Evolutionary conservation across 768 basidiomycete species (phyloP).

Genomic region (Serendipita sp.): DNA sequence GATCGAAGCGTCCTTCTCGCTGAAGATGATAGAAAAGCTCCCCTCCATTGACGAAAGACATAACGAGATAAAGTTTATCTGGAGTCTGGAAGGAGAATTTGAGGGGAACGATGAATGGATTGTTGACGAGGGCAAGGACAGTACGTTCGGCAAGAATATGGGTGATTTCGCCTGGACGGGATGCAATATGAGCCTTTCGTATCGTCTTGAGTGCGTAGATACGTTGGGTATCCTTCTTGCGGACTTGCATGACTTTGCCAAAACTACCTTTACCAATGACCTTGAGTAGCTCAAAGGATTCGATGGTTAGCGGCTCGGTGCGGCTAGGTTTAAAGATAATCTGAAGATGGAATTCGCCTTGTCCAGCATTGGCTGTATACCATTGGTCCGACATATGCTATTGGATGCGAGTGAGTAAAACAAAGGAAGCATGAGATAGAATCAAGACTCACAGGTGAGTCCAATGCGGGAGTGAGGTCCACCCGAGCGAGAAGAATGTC

Average conservation of each 20-base stretch:
- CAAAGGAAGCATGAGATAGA: not conserved
- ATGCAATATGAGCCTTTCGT: constrained; percentile 93
- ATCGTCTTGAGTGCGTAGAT: constrained; percentile 98
- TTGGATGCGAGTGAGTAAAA: not conserved
- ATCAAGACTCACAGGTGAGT: constrained; percentile 42
- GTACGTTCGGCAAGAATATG: constrained; percentile 96
- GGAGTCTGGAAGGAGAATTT: constrained; percentile 98
- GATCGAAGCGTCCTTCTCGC: constrained; percentile 90
- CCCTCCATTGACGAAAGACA: constrained; percentile 97
- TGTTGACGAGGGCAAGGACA: constrained; percentile 91
- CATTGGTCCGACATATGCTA: constrained; percentile 81
- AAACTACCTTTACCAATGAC: constrained; percentile 97
- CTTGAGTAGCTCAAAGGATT: constrained; percentile 90
- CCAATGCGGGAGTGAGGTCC: constrained; percentile 71
- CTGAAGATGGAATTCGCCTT: constrained; percentile 88
- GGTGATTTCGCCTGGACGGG: constrained; percentile 89
- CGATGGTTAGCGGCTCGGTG: constrained; percentile 74
- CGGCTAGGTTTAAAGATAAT: constrained; percentile 83
- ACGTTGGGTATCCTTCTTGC: constrained; percentile 94
- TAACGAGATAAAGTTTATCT: constrained; percentile 91
- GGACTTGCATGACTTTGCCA: constrained; percentile 99
- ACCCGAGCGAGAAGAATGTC: constrained; percentile 88
- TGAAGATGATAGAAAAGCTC: constrained; percentile 97
- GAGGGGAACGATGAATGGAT: constrained; percentile 96
- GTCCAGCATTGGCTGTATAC: constrained; percentile 68